These are phyloP conservation scores for Paramecium primaurelia DNA, from an alignment of 73 alveolate species.

Conservation along the genomic window DNA sequence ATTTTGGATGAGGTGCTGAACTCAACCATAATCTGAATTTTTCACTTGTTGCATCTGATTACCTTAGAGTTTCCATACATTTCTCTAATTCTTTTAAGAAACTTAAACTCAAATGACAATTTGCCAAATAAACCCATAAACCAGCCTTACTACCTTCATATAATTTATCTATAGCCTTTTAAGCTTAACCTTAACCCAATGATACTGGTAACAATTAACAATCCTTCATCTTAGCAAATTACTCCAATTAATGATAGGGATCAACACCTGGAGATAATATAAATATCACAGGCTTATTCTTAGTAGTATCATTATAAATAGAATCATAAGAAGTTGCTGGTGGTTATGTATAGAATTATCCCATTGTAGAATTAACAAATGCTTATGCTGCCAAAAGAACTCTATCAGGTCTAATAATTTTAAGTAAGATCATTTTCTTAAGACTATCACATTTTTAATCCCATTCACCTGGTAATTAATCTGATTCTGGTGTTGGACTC, in stretches of 20 bases:
- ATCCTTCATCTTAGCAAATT: slow-evolving; percentile 67
- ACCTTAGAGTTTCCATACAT: slow-evolving; percentile 84
- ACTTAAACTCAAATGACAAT: slow-evolving; percentile 91
- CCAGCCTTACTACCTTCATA: slow-evolving; percentile 87
- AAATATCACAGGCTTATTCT: slow-evolving; percentile 92
- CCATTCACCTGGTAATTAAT: slow-evolving; percentile 99
- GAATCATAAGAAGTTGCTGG: slow-evolving; percentile 93
- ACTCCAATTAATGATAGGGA: slow-evolving; percentile 88
- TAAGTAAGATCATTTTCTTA: slow-evolving; percentile 93
- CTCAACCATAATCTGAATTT: slow-evolving; percentile 98
- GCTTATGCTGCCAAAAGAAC: slow-evolving; percentile 93
- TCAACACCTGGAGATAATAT: slow-evolving; percentile 99
- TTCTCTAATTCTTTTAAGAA: slow-evolving; percentile 90
- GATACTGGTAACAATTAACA: slow-evolving; percentile 75
- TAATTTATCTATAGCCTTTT: slow-evolving; percentile 81
- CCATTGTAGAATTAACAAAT: slow-evolving; percentile 92
- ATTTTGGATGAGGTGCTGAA: slow-evolving; percentile 98
- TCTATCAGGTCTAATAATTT: slow-evolving; percentile 99
- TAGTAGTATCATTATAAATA: slow-evolving; percentile 83
- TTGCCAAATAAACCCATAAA: slow-evolving; percentile 95
- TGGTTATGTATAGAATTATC: slow-evolving; percentile 93
- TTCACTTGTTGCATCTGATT: slow-evolving; percentile 84
- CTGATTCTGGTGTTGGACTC: slow-evolving; percentile 94
- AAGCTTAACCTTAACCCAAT: slow-evolving; percentile 85
- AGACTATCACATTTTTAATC: slow-evolving; percentile 91